phyloP scores from a whole-genome alignment of 108 stramenopile genomes.

The Cyclotella choctawhatcheeana region DNA sequence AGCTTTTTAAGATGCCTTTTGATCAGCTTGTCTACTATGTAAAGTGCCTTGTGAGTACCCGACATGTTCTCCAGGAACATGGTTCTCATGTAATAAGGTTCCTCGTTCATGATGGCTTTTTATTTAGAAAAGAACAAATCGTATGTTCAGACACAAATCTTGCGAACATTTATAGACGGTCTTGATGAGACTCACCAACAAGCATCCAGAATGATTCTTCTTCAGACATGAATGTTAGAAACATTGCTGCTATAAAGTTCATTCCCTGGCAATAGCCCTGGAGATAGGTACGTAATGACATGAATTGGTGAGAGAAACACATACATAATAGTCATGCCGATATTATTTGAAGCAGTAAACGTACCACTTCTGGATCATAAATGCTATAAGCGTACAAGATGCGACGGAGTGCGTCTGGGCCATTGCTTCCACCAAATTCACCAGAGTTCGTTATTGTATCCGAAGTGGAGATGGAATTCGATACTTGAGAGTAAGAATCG shows the following conservation, averaged over 20 bases:
- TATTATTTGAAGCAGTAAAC: too few relatives aligned
- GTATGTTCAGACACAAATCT: not conserved
- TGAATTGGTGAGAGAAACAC: too few relatives aligned
- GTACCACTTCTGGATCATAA: conserved; percentile 83
- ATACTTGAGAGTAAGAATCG: too few relatives aligned
- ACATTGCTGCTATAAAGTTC: conserved; percentile 94
- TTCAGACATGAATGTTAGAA: conserved; percentile 76
- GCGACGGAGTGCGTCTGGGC: conserved; percentile 57
- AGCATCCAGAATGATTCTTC: conserved; percentile 89
- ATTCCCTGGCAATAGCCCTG: conserved; percentile 98
- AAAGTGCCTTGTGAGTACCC: conserved; percentile 79
- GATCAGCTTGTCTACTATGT: conserved; percentile 74
- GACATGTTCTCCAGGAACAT: conserved; percentile 81
- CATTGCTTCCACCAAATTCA: conserved; percentile 7
- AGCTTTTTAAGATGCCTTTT: not conserved
- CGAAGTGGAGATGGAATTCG: too few relatives aligned
- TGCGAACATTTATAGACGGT: not conserved
- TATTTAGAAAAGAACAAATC: not conserved
- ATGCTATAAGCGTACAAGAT: conserved; percentile 82
- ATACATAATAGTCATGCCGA: too few relatives aligned
- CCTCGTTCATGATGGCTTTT: conserved; percentile 73
- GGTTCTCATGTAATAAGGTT: conserved; percentile 72
- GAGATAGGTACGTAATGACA: too few relatives aligned
- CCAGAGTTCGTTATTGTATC: not conserved
- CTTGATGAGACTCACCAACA: too few relatives aligned